Conservation (phyloP, 2,329 filamentous ascomycete species). For the Lachnellula subtilissima region DNA sequence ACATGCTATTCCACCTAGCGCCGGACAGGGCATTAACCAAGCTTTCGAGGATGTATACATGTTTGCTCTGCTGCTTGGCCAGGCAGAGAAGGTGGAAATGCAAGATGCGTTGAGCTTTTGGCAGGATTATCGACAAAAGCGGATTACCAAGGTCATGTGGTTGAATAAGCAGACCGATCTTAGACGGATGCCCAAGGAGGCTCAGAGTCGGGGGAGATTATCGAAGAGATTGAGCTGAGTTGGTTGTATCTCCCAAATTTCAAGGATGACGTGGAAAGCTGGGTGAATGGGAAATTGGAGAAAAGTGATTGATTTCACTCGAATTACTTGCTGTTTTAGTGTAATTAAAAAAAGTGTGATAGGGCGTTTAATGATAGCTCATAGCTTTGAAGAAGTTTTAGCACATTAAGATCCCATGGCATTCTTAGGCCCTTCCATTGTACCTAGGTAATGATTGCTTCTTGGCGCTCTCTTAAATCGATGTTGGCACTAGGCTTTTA, state of each 20-base stretch:
- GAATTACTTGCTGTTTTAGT: too few species aligned
- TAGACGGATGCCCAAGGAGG: constrained; percentile 39
- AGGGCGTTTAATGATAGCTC: too few species aligned
- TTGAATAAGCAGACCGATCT: constrained; percentile 46
- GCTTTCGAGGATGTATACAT: constrained; percentile 47
- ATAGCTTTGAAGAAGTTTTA: too few species aligned
- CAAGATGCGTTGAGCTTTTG: constrained; percentile 36
- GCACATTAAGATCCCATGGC: too few species aligned
- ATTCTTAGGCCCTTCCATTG: too few species aligned
- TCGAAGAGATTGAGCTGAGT: constrained; percentile 32
- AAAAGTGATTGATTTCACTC: not conserved
- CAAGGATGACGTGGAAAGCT: constrained; percentile 1
- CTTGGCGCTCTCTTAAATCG: too few species aligned
- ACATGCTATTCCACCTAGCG: constrained; percentile 44
- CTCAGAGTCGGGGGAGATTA: constrained; percentile 18
- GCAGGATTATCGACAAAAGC: constrained; percentile 44
- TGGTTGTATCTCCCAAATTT: constrained; percentile 35
- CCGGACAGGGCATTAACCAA: constrained; percentile 44
- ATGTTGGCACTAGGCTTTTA: too few species aligned
- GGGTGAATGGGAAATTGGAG: not conserved
- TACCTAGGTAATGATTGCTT: too few species aligned
- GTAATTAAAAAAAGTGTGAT: too few species aligned
- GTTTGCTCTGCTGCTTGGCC: constrained; percentile 37
- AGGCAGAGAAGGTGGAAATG: constrained; percentile 23
- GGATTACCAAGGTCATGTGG: constrained; percentile 43